Evolutionary conservation across 768 basidiomycete genomes (phyloP), one percentile per base, ranked within the genome.

Genomic region (Agrocybe praecox): DNA sequence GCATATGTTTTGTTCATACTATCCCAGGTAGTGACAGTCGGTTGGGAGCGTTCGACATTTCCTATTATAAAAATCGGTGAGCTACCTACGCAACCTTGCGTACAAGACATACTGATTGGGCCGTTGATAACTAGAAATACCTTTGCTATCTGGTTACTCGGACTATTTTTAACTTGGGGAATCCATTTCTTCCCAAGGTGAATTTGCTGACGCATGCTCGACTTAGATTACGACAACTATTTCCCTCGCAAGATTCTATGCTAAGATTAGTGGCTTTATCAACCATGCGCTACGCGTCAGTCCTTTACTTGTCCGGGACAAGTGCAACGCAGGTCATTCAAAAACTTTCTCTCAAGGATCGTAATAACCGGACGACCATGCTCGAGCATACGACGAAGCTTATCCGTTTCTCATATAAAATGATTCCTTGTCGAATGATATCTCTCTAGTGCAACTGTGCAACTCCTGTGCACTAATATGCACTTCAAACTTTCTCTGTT

Each of bases 191-290:
- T 63, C 59, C 52, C 62, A 63, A 59, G 55, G 52, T 52, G 24
- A 40, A 46, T 45, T 40, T 54, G 32, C 52, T 42, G 53, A 34
- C 60, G 57, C 56, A 19, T 57, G 57, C 26, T 47, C 53, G n/a
- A 29, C 23, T 40, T 49, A 46, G 34, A 56, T 53, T 34, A 52
- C n/a, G 15, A 26, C 56, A 53, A 34, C 18, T 24, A 33, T 50
- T 61, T 64, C 58, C 60, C 63, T 61, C 51, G 57, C 55, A 45
- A 32, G 34, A 42, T 23, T 34, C 46, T 46, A 44, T 58, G 59
- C 56, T 58, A 56, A 54, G 55, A 44, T 34, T 40, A 56, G 55
- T 53, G 45, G 10, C 40, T 43, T 36, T 32, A 36, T 49, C 36
- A 19, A 53, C 56, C 63, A 55, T 59, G 60, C 55, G 63, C 47